Evolutionary conservation across 2,329 filamentous ascomycete genomes (phyloP).

Genomic region (Botryosphaeria dothidea): DNA sequence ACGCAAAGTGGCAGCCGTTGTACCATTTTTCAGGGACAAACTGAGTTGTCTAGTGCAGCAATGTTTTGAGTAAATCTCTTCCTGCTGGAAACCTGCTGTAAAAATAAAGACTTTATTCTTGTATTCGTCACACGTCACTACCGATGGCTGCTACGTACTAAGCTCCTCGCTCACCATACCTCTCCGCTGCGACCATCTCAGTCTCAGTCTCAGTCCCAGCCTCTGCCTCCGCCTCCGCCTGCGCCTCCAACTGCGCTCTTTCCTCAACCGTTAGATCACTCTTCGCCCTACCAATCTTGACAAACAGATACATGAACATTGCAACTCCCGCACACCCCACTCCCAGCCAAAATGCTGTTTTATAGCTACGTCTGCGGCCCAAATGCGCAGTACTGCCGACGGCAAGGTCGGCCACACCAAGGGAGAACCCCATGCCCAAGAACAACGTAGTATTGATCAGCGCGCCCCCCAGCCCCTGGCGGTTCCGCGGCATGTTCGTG

Average conservation of each 20-base stretch:
- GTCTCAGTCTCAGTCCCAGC: not conserved
- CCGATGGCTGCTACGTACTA: too few relatives aligned
- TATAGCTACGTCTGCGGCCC: conserved; percentile 35
- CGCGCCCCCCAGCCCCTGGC: conserved; percentile 42
- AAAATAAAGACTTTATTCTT: too few relatives aligned
- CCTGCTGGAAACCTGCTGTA: too few relatives aligned
- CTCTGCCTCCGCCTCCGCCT: not conserved
- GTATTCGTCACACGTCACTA: too few relatives aligned
- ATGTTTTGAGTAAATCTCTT: too few relatives aligned
- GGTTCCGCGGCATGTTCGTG: conserved; percentile 64
- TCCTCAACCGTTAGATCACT: conserved; percentile 24
- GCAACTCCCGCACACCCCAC: conserved; percentile 31
- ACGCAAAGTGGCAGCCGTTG: conserved; percentile 33
- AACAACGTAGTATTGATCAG: conserved; percentile 39
- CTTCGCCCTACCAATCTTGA: conserved; percentile 38
- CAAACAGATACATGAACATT: conserved; percentile 38
- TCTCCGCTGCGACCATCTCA: too few relatives aligned
- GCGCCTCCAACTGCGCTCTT: not conserved
- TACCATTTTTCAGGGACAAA: conserved; percentile 35
- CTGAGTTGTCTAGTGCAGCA: not conserved
- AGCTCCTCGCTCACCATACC: not conserved
- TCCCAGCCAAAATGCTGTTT: conserved; percentile 39
- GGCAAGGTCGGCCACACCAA: conserved; percentile 38
- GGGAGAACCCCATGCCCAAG: conserved; percentile 37
- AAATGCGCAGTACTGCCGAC: conserved; percentile 26